Evolutionary conservation across 441 rosid species (phyloP), one percentile per base, ranked within the genome.

Genomic region (Omphalea diandra): DNA sequence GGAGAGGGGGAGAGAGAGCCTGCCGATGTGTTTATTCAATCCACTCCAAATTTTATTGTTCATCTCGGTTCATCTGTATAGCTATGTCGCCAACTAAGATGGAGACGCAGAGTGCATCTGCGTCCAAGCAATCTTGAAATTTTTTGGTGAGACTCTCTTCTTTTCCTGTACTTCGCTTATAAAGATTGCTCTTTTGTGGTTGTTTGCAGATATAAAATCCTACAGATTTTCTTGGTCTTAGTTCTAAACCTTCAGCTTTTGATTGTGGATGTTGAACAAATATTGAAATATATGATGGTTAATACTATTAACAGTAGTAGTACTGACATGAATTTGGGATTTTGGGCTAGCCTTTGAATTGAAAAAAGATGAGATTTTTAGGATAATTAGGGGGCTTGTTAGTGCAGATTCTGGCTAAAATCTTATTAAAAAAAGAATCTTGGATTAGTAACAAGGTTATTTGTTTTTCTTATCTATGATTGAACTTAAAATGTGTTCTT

Each of bases 61-160:
- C 62, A 5, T 61, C 9, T 27, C 41, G 22, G 10, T 2, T 49
- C 49, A 18, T 33, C 5, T 22, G 14, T n/a, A 7, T 43, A 35
- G n/a, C 26, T 59, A 54, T 55, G 31, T 26, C 50, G 40, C 58
- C 71, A 20, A 65, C 63, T 68, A 35, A 32, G 75, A 71, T 41
- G 57, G 66, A 64, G 65, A 71, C 60, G 68, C 50, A 46, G 20
- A 46, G 53, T 69, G 72, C 71, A 63, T 68, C 77, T 47, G 35
- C 63, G 64, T 32, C 14, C 24, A 50, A 47, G 4, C 71, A 43
- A 47, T 73, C 65, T 77, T 71, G 59, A 73, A 57, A n/a, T n/a
- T n/a, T n/a, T 68, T 71, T 70, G 69, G 88, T 84, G 55, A 75
- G 79, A 44, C 22, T 71, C 59, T 59, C 46, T 24, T 26, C 22